These are phyloP conservation scores for Geum urbanum DNA, from an alignment of 306 rosid genomes.

Conservation along the genomic window DNA sequence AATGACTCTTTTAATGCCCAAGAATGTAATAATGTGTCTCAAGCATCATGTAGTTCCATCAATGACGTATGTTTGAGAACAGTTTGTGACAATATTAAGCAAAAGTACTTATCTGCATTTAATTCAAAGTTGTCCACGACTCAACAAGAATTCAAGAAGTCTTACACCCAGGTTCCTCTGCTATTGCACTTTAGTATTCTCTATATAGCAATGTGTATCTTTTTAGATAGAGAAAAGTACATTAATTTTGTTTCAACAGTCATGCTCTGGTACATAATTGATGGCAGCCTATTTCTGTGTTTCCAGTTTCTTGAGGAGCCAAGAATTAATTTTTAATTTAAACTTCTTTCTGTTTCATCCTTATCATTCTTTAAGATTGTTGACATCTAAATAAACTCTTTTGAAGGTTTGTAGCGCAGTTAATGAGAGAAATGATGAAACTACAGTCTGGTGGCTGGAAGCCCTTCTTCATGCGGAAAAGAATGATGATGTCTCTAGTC, in stretches of 20 bases:
- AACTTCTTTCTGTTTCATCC: not conserved
- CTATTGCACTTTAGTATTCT: slow-evolving; percentile 12
- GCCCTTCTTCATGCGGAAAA: slow-evolving; percentile 78
- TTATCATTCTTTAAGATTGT: not conserved
- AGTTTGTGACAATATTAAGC: slow-evolving; percentile 59
- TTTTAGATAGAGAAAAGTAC: not conserved
- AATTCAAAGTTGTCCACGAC: slow-evolving; percentile 59
- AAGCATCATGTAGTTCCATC: slow-evolving; percentile 30
- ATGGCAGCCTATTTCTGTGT: not conserved
- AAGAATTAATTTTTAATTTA: too few species aligned
- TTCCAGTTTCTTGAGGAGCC: not conserved
- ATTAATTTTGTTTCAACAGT: not conserved
- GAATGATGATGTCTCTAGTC: slow-evolving; percentile 59
- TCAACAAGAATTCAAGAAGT: slow-evolving; percentile 71
- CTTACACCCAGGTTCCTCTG: slow-evolving; percentile 53
- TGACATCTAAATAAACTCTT: slow-evolving; percentile 4
- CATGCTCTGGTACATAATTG: not conserved
- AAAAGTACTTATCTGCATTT: slow-evolving; percentile 69
- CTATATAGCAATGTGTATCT: slow-evolving; percentile 1
- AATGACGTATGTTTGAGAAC: slow-evolving; percentile 37
- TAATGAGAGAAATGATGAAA: slow-evolving; percentile 38
- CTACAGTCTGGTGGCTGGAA: slow-evolving; percentile 78
- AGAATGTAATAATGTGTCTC: slow-evolving; percentile 29
- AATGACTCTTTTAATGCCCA: slow-evolving; percentile 26
- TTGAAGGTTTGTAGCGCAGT: slow-evolving; percentile 58